Percentiles rank a stretch among this genome's conserved stretches.
Evolutionary conservation across 176 grass and related monocot genomes (phyloP).

Genomic region (Leersia perrieri): DNA sequence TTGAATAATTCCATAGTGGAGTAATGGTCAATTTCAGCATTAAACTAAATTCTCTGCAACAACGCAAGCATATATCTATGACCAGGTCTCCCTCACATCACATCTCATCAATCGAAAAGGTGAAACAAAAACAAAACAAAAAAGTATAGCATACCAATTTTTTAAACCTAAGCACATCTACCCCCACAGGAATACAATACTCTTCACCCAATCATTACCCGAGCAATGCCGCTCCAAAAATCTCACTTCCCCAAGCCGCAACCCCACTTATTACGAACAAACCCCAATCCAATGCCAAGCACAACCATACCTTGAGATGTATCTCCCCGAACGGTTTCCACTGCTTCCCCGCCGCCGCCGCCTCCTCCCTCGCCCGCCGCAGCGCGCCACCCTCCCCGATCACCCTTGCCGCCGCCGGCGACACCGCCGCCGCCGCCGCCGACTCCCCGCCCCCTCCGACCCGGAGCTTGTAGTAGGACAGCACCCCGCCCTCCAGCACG

Average conservation of each 20-base stretch:
- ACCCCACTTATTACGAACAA: background rate
- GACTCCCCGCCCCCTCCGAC: conserved; percentile 31
- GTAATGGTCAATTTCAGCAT: background rate
- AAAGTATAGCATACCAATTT: background rate
- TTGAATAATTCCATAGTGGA: conserved; percentile 7
- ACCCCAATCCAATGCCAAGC: conserved; percentile 15
- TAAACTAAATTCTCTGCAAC: background rate
- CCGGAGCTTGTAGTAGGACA: conserved; percentile 92
- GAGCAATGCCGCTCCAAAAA: conserved; percentile 29
- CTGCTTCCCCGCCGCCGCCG: conserved; percentile 43
- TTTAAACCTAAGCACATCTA: conserved; percentile 19
- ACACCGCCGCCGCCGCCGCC: conserved; percentile 6
- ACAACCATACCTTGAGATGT: conserved; percentile 79
- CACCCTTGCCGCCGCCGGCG: conserved; percentile 45
- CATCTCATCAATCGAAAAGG: conserved; percentile 30
- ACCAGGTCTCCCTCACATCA: background rate
- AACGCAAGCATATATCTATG: conserved; percentile 2
- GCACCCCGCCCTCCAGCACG: conserved; percentile 79
- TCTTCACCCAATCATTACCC: conserved; percentile 44
- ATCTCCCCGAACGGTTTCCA: conserved; percentile 93
- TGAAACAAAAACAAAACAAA: background rate
- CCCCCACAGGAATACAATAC: conserved; percentile 32
- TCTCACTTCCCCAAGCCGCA: conserved; percentile 2
- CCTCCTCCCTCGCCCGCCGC: conserved; percentile 30
- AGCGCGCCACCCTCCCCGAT: conserved; percentile 58